A percentile compares a stretch with the other conserved stretches of the same genome.
phyloP scores from a whole-genome alignment of 805 yeast species.

The Dipodascus albidus region DNA sequence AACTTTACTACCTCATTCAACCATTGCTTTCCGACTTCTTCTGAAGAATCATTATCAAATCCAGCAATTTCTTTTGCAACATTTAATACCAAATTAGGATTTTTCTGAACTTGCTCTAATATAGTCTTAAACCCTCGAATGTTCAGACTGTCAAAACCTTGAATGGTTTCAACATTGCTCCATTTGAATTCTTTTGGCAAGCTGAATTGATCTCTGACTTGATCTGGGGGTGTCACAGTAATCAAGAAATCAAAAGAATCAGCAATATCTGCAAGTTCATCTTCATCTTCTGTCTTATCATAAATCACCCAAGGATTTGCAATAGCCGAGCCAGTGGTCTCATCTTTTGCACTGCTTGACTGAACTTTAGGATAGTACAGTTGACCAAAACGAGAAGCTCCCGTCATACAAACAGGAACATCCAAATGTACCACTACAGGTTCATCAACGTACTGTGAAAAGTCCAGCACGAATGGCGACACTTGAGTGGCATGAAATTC shows the following conservation, averaged over 20 bases:
- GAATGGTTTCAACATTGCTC: conserved; percentile 30
- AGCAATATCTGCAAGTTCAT: conserved; percentile 33
- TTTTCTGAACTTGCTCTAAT: neutral
- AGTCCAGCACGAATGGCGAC: conserved; percentile 2
- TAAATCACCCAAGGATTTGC: conserved; percentile 34
- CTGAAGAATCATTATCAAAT: neutral
- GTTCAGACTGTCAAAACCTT: conserved; percentile 34
- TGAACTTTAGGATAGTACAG: conserved; percentile 26
- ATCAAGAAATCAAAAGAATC: conserved; percentile 40
- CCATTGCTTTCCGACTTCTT: neutral
- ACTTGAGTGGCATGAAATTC: conserved; percentile 35
- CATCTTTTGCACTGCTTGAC: conserved; percentile 15
- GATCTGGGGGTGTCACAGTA: conserved; percentile 25
- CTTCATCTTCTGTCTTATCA: conserved; percentile 61
- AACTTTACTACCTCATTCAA: conserved; percentile 12
- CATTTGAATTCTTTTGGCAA: conserved; percentile 25
- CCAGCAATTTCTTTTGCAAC: neutral
- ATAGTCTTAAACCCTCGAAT: neutral
- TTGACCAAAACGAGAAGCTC: conserved; percentile 67
- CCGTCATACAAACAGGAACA: conserved; percentile 77
- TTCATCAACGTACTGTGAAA: conserved; percentile 7
- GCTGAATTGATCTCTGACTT: neutral
- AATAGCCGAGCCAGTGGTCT: too few relatives aligned
- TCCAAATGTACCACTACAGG: conserved; percentile 54
- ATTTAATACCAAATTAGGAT: neutral